A percentile compares a stretch with the other conserved stretches of the same genome.
These are phyloP conservation scores for Xylaria sp. DNA, from an alignment of 2,329 filamentous ascomycete species.

Conservation along the genomic window DNA sequence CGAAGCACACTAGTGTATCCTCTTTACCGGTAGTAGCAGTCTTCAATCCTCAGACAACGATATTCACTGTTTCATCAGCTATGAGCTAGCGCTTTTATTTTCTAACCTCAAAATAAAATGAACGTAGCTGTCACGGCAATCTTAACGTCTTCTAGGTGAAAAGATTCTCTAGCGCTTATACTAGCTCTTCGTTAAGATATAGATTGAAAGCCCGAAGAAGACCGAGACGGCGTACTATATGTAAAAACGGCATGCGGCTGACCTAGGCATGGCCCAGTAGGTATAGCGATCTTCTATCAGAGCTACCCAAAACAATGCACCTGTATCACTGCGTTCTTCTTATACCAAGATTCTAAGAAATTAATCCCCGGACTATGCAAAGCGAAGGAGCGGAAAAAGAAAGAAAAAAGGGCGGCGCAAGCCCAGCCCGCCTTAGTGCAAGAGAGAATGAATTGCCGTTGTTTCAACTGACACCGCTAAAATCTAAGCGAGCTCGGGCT, in stretches of 20 bases:
- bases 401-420: background rate
- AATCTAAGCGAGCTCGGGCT: constrained; percentile 16
- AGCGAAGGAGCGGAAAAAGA: constrained; percentile 3
- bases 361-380: no score
- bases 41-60: background rate
- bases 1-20: background rate
- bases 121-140: no score
- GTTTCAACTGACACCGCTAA: constrained; percentile 20
- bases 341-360: background rate
- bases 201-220: background rate
- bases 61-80: background rate
- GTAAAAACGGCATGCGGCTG: background rate
- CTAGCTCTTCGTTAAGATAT: no score
- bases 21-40: background rate
- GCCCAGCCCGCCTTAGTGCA: background rate
- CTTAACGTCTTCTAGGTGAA: no score
- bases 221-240: no score
- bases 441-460: background rate
- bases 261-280: background rate
- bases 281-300: constrained; percentile 3
- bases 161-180: no score
- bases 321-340: background rate
- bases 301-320: constrained; percentile 11
- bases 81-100: background rate
- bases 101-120: no score